These are phyloP conservation scores for Dictyostelium citrinum DNA, from an alignment of 78 protist species.

Conservation along the genomic window DNA sequence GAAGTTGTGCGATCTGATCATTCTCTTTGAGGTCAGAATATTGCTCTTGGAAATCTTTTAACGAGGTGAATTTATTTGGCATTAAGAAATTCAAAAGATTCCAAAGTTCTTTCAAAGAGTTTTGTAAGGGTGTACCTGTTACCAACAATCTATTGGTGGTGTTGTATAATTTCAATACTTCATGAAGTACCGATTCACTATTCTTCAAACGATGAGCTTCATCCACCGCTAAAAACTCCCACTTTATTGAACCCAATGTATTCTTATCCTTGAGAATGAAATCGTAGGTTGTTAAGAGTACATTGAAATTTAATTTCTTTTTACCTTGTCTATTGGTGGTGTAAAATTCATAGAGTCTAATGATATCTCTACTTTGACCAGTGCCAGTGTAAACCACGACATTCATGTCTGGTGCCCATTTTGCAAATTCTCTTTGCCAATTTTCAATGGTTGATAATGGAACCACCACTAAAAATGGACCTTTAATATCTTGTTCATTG, in stretches of 20 bases:
- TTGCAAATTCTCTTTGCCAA: conserved; percentile 91
- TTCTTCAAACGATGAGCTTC: conserved; percentile 95
- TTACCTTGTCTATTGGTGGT: not conserved
- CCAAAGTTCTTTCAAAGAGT: conserved; percentile 93
- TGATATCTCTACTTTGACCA: conserved; percentile 34
- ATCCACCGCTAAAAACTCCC: conserved; percentile 91
- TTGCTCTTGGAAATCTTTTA: conserved; percentile 58
- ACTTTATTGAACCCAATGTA: conserved; percentile 53
- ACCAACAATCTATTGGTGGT: conserved; percentile 76
- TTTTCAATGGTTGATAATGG: conserved; percentile 87
- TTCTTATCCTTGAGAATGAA: conserved; percentile 69
- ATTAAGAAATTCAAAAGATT: conserved; percentile 87
- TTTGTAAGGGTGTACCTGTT: conserved; percentile 97
- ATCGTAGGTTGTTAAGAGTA: conserved; percentile 93
- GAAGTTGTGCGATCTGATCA: conserved; percentile 80
- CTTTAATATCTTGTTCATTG: conserved; percentile 72
- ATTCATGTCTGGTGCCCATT: conserved; percentile 93
- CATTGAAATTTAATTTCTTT: conserved; percentile 79
- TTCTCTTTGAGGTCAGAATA: conserved; percentile 70
- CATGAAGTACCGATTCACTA: conserved; percentile 78
- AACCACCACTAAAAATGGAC: conserved; percentile 96
- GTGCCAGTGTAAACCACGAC: conserved; percentile 74
- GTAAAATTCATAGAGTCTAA: conserved; percentile 80
- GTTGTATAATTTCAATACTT: conserved; percentile 55
- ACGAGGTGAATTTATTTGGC: conserved; percentile 80